Evolutionary conservation across 2,329 filamentous ascomycete species (phyloP).

Genomic region (Pseudogymnoascus sp.): DNA sequence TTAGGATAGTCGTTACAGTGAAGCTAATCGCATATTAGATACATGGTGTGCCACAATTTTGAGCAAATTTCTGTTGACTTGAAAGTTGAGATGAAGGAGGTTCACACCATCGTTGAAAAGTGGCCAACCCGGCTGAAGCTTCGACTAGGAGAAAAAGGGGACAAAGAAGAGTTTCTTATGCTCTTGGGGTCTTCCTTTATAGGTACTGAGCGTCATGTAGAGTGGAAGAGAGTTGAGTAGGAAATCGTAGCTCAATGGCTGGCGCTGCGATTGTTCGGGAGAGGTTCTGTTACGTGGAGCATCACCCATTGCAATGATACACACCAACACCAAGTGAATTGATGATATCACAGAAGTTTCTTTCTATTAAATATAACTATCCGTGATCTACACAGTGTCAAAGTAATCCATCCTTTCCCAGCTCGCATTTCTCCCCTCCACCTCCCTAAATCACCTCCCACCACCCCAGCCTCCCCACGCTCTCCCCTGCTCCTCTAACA

Average conservation of each 20-base stretch:
- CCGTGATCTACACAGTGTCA: not conserved
- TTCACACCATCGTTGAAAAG: slow-evolving; percentile 30
- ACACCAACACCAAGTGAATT: not conserved
- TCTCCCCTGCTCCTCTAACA: slow-evolving; percentile 73
- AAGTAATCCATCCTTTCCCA: not conserved
- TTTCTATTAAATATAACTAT: not conserved
- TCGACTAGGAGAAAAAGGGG: slow-evolving; percentile 18
- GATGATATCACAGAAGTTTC: not conserved
- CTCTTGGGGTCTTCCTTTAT: slow-evolving; percentile 11
- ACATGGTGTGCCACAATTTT: slow-evolving; percentile 14
- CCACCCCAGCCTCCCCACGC: slow-evolving; percentile 67
- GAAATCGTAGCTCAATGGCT: not conserved
- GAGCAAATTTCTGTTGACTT: slow-evolving; percentile 6
- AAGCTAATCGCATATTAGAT: slow-evolving; percentile 1
- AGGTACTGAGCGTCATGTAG: slow-evolving; percentile 29
- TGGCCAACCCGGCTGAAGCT: slow-evolving; percentile 31
- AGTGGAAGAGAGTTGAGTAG: slow-evolving; percentile 22
- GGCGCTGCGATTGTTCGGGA: not conserved
- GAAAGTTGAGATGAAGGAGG: slow-evolving; percentile 26
- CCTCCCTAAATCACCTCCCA: slow-evolving; percentile 60
- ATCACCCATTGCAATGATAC: not conserved
- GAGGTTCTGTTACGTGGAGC: not conserved
- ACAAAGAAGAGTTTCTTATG: slow-evolving; percentile 30
- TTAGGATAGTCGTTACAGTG: not conserved
- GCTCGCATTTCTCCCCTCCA: not conserved